Conservation (phyloP, 2,329 filamentous ascomycete species). For the Sporothrix mexicana region DNA sequence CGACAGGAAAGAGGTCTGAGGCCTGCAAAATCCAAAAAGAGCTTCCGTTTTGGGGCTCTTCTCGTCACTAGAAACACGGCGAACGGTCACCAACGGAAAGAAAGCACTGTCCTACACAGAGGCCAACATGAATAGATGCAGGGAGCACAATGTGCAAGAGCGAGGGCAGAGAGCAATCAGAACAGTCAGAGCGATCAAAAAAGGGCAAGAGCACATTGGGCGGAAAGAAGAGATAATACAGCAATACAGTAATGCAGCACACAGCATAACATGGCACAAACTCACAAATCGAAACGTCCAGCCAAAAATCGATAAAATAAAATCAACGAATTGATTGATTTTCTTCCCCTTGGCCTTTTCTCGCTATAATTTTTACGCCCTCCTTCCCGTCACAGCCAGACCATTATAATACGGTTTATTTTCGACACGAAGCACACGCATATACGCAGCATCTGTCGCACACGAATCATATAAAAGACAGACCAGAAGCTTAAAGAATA, state of each 20-base stretch:
- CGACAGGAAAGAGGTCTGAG: constrained; percentile 22
- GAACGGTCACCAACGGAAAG: constrained; percentile 20
- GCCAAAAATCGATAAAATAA: constrained; percentile 29
- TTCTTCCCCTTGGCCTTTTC: background rate
- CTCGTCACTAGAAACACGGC: constrained; percentile 9
- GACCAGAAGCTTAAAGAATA: background rate
- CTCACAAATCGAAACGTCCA: background rate
- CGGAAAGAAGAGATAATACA: background rate
- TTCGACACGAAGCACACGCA: constrained; percentile 18
- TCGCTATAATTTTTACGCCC: background rate
- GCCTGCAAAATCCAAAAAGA: constrained; percentile 9
- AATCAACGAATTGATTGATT: constrained; percentile 17
- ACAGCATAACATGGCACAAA: background rate
- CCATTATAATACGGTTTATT: background rate
- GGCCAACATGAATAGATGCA: constrained; percentile 11
- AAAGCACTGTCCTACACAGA: constrained; percentile 12
- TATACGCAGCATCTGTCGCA: background rate
- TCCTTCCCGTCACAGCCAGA: background rate
- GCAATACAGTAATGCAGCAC: background rate
- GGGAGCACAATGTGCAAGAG: constrained; percentile 5
- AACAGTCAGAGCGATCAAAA: background rate
- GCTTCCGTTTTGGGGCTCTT: background rate
- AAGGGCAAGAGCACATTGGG: background rate
- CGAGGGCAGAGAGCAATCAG: too few relatives aligned
- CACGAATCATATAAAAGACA: constrained; percentile 30